Percentiles rank a stretch among this genome's conserved stretches.
Conservation (phyloP, 2,329 filamentous ascomycete genomes). For the Juglanconis oblonga region DNA sequence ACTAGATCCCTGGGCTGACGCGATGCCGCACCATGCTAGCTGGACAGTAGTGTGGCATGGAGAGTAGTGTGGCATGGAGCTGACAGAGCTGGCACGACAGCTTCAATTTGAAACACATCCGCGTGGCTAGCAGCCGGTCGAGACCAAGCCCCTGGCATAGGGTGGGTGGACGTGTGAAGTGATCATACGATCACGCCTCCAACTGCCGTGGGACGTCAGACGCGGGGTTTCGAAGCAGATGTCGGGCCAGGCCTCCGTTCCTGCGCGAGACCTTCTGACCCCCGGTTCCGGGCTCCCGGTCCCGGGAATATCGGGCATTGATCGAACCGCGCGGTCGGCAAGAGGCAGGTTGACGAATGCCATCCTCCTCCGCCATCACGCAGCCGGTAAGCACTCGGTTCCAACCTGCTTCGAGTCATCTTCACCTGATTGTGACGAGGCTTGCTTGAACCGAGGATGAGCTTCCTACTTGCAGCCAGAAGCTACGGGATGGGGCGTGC, state of each 20-base stretch:
- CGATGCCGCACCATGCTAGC: constrained; percentile 4
- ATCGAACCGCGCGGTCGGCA: not conserved
- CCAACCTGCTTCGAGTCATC: not conserved
- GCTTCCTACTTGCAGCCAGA: not conserved
- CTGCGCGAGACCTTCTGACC: not conserved
- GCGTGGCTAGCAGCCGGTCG: constrained; percentile 9
- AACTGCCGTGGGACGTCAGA: constrained; percentile 12
- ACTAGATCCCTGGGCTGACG: not conserved
- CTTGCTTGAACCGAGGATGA: constrained; percentile 14
- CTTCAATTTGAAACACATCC: constrained; percentile 16
- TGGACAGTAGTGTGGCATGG: not conserved
- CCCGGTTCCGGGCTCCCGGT: not conserved
- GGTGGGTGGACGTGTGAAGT: constrained; percentile 1
- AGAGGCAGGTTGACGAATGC: not conserved
- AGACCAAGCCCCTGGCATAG: constrained; percentile 3
- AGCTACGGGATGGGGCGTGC: not conserved
- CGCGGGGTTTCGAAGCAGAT: constrained; percentile 7
- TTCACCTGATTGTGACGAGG: constrained; percentile 11
- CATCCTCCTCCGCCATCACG: not conserved
- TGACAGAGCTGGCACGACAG: constrained; percentile 11
- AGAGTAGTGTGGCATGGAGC: not conserved
- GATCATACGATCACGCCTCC: constrained; percentile 7
- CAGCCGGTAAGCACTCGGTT: not conserved
- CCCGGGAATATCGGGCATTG: not conserved
- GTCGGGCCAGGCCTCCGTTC: not conserved